Conservation (phyloP, 768 basidiomycete genomes). For the Leccinum barrowsii region DNA sequence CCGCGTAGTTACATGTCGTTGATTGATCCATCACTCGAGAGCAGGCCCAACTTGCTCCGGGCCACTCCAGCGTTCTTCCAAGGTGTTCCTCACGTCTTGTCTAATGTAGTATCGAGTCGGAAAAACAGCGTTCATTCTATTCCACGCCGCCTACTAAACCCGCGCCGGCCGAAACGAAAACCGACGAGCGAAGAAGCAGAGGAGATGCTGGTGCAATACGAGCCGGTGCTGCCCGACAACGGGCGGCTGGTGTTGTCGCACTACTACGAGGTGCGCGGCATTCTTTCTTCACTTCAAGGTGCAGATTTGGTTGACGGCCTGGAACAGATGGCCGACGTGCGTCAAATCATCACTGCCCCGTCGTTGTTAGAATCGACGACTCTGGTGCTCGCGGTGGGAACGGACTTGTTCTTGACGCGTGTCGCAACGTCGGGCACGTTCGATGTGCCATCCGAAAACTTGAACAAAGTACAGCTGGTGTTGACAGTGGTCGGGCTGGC, state of each 20-base stretch:
- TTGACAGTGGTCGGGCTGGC: slow-evolving; percentile 72
- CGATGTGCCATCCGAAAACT: slow-evolving; percentile 86
- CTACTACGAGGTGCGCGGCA: slow-evolving; percentile 46
- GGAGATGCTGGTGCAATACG: slow-evolving; percentile 83
- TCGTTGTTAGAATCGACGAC: slow-evolving; percentile 91
- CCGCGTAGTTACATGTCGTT: no score
- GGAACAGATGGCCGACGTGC: slow-evolving; percentile 62
- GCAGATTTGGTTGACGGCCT: neutral
- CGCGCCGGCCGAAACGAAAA: slow-evolving; percentile 76
- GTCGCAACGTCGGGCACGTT: slow-evolving; percentile 87
- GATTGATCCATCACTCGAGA: no score
- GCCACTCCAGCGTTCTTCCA: neutral
- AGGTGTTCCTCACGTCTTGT: neutral
- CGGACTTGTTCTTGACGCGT: slow-evolving; percentile 87
- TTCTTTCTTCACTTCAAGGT: neutral
- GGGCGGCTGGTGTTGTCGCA: slow-evolving; percentile 55
- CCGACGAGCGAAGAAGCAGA: slow-evolving; percentile 76
- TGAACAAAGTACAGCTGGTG: slow-evolving; percentile 90
- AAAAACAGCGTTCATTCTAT: slow-evolving; percentile 73
- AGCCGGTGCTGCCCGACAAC: slow-evolving; percentile 73
- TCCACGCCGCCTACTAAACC: slow-evolving; percentile 72
- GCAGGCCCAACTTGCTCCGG: no score
- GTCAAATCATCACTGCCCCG: slow-evolving; percentile 73
- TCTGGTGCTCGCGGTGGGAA: slow-evolving; percentile 78
- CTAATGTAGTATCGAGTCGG: slow-evolving; percentile 63